phyloP scores from a whole-genome alignment of 495 filamentous ascomycete species.

The Penicillium cosmopolitanum region DNA sequence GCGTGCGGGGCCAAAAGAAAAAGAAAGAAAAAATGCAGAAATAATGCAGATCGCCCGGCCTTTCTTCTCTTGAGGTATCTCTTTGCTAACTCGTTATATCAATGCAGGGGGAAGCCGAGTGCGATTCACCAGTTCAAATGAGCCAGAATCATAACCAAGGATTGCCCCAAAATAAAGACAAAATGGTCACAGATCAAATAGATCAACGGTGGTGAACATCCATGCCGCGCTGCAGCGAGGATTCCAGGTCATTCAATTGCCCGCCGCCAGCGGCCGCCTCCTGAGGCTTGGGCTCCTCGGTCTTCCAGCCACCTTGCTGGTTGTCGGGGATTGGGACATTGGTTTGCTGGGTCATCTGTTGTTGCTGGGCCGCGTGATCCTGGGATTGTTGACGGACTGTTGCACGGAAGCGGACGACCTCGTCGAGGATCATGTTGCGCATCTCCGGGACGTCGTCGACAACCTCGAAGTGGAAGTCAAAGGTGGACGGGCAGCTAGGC shows the following conservation, averaged over 20 bases:
- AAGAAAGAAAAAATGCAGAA: slow-evolving; percentile 6
- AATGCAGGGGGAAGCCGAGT: slow-evolving; percentile 20
- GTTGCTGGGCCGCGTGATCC: slow-evolving; percentile 46
- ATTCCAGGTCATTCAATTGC: slow-evolving; percentile 68
- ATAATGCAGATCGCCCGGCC: slow-evolving; percentile 19
- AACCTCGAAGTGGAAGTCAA: slow-evolving; percentile 98
- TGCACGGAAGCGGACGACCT: slow-evolving; percentile 81
- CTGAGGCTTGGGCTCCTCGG: slow-evolving; percentile 86
- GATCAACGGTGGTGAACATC: slow-evolving; percentile 53
- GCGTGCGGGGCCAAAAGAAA: not conserved
- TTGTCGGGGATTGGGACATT: slow-evolving; percentile 76
- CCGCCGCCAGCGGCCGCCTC: slow-evolving; percentile 64
- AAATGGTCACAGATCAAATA: slow-evolving; percentile 4
- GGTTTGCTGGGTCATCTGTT: slow-evolving; percentile 44
- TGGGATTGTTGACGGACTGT: slow-evolving; percentile 70
- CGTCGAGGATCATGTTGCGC: slow-evolving; percentile 95
- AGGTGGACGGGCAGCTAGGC: slow-evolving; percentile 87
- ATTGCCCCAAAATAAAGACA: slow-evolving; percentile 5
- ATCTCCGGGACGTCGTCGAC: slow-evolving; percentile 91
- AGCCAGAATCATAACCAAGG: not conserved
- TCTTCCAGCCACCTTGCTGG: slow-evolving; percentile 69
- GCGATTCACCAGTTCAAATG: slow-evolving; percentile 10
- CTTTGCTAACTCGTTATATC: slow-evolving; percentile 33
- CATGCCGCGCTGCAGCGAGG: slow-evolving; percentile 81
- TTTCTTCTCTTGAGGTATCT: slow-evolving; percentile 29